Evolutionary conservation across 176 grass and related monocot species (phyloP).

Genomic region (Phyllostachys edulis): DNA sequence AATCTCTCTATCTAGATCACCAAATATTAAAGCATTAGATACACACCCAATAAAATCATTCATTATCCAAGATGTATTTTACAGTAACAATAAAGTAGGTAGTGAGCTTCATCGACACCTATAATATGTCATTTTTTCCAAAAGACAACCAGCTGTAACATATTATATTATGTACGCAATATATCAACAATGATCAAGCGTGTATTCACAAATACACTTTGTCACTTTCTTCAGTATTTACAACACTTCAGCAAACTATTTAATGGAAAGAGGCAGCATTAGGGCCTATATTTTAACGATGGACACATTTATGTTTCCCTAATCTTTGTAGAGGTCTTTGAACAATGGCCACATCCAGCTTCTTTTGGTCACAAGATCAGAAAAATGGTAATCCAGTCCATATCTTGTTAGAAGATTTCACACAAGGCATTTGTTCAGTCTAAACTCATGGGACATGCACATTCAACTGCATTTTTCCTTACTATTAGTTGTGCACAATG

Average conservation of each 20-base stretch:
- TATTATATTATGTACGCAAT: not conserved
- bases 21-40: not conserved
- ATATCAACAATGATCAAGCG: not conserved
- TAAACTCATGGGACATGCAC: not conserved
- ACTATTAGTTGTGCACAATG: not conserved
- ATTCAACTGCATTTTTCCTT: not conserved
- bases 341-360: not conserved
- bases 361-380: not conserved
- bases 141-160: not conserved
- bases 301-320: not conserved
- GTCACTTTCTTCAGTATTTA: not conserved
- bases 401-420: not conserved
- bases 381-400: not conserved
- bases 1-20: conserved; percentile 2
- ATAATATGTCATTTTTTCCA: not conserved
- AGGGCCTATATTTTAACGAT: not conserved
- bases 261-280: not conserved
- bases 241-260: not conserved
- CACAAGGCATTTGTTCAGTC: not conserved
- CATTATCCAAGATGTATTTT: not conserved
- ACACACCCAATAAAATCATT: not conserved
- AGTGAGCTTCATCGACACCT: not conserved
- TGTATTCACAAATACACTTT: not conserved
- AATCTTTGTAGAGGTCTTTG: not conserved
- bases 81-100: not conserved